Percentiles rank a stretch among this genome's conserved stretches.
Conservation (phyloP, 148 eudicot species). For the Rhododendron mucronatum region DNA sequence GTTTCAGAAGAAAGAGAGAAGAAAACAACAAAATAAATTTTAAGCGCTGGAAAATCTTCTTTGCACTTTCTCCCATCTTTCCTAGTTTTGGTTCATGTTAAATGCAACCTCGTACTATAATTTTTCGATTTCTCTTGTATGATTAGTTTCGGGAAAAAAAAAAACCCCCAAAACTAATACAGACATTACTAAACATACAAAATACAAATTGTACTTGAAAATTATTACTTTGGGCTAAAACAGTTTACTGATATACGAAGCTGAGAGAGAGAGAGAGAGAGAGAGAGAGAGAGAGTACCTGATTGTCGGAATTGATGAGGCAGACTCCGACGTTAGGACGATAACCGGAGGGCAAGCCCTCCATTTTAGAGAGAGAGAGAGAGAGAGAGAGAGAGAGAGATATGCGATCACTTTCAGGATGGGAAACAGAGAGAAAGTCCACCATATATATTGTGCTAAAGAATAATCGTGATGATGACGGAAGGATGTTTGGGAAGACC, state of each 20-base stretch:
- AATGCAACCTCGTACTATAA: not conserved
- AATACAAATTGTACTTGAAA: not conserved
- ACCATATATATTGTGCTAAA: not conserved
- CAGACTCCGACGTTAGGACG: conserved; percentile 98
- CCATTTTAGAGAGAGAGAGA: conserved; percentile 34
- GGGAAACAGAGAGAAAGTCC: not conserved
- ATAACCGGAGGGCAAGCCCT: conserved; percentile 82
- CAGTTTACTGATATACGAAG: not conserved
- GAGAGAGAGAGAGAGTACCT: conserved; percentile 31
- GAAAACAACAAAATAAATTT: not conserved
- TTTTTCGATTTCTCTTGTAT: not conserved
- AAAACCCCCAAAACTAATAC: not conserved
- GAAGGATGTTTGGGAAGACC: not conserved
- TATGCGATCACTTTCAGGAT: not conserved
- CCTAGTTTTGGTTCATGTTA: no score
- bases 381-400: not conserved
- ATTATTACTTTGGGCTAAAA: not conserved
- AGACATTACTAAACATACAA: not conserved
- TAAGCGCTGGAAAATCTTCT: not conserved
- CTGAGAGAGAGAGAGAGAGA: not conserved
- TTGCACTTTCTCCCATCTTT: no score
- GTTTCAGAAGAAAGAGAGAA: not conserved
- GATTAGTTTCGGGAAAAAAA: no score
- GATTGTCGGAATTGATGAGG: conserved; percentile 69
- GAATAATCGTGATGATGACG: not conserved